Evolutionary conservation across 805 yeast species (phyloP).

Genomic region (Jamesozyma lodderae): DNA sequence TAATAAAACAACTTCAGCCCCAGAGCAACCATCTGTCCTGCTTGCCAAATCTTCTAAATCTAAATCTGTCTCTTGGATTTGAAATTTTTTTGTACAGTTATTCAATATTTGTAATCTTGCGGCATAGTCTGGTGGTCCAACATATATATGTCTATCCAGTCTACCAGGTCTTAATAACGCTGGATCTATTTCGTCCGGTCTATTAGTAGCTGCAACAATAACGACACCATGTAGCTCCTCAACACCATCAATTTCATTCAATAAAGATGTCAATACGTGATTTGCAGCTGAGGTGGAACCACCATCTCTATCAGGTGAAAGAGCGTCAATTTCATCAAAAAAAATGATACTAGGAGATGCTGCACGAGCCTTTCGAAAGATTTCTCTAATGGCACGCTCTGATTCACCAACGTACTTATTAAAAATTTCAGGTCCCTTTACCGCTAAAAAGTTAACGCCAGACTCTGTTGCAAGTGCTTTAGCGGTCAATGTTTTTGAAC

Average conservation of each 20-base stretch:
- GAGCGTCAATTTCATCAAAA: slow-evolving; percentile 94
- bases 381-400: slow-evolving; percentile 86
- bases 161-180: slow-evolving; percentile 95
- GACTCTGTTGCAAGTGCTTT: slow-evolving; percentile 94
- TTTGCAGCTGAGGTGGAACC: slow-evolving; percentile 60
- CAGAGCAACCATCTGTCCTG: slow-evolving; percentile 84
- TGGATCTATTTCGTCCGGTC: slow-evolving; percentile 88
- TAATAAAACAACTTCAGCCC: slow-evolving; percentile 86
- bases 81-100: slow-evolving; percentile 62
- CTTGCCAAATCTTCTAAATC: slow-evolving; percentile 47
- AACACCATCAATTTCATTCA: slow-evolving; percentile 95
- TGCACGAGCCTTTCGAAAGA: slow-evolving; percentile 86
- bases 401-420: slow-evolving; percentile 95
- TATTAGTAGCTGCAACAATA: slow-evolving; percentile 90
- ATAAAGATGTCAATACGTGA: slow-evolving; percentile 79
- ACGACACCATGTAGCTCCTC: slow-evolving; percentile 91
- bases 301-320: slow-evolving; percentile 66
- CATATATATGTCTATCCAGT: slow-evolving; percentile 86
- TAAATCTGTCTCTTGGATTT: slow-evolving; percentile 37
- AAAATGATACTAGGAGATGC: slow-evolving; percentile 92
- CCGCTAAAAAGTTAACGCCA: slow-evolving; percentile 86
- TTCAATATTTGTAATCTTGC: slow-evolving; percentile 73
- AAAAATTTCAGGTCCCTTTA: slow-evolving; percentile 93
- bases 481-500: slow-evolving; percentile 91
- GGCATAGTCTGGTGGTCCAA: slow-evolving; percentile 77